These are phyloP conservation scores for Phytophthora cryptogea DNA, from an alignment of 352 stramenopile genomes.

Conservation along the genomic window DNA sequence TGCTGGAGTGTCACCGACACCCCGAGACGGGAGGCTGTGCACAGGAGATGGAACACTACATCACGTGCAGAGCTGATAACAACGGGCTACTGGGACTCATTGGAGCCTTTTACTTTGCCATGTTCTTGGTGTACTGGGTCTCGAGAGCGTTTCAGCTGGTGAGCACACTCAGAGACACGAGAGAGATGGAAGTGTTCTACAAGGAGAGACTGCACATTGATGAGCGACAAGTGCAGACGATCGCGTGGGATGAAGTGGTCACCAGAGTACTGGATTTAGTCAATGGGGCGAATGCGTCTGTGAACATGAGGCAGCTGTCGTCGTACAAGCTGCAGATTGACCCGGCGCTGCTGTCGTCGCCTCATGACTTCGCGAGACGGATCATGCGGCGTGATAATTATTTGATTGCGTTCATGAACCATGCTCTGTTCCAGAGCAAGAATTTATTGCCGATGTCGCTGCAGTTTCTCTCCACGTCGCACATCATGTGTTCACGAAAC, in stretches of 20 bases:
- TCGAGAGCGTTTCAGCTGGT: constrained; percentile 86
- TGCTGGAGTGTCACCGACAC: constrained; percentile 84
- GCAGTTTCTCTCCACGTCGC: constrained; percentile 73
- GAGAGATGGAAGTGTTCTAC: constrained; percentile 93
- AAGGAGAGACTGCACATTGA: constrained; percentile 91
- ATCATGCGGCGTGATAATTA: constrained; percentile 99
- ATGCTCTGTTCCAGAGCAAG: constrained; percentile 91
- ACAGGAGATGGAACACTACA: constrained; percentile 68
- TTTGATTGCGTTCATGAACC: constrained; percentile 97
- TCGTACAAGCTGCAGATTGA: constrained; percentile 86
- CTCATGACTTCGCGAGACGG: constrained; percentile 92
- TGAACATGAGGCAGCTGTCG: constrained; percentile 87
- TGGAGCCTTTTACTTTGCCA: constrained; percentile 91
- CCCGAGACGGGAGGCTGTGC: constrained; percentile 82
- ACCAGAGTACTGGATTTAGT: constrained; percentile 79
- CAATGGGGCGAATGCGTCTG: constrained; percentile 64
- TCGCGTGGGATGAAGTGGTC: constrained; percentile 92
- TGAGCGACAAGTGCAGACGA: constrained; percentile 78
- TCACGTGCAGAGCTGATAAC: constrained; percentile 62
- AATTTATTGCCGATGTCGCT: constrained; percentile 71
- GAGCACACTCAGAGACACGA: constrained; percentile 82
- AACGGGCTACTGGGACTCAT: constrained; percentile 65
- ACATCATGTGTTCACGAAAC: constrained; percentile 88
- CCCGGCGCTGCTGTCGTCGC: constrained; percentile 68
- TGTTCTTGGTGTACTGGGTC: constrained; percentile 95